Evolutionary conservation across 495 filamentous ascomycete species (phyloP), one percentile per base, ranked within the genome.

Genomic region (Xylaria acuta): DNA sequence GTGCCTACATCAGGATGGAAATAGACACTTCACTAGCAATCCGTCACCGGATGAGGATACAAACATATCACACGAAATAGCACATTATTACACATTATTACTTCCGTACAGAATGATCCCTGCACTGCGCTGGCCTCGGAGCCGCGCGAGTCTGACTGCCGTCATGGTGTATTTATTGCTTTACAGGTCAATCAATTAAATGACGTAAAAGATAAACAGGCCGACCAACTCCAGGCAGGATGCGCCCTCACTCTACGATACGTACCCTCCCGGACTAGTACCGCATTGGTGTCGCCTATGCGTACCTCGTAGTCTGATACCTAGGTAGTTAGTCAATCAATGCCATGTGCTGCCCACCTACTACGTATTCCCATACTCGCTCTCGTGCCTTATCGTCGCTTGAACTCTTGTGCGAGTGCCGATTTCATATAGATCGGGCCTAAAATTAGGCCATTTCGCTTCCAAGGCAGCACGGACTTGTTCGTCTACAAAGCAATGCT

Each of bases 21-120:
- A 78, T 79, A 79, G 76, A 79, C 47, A 76, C 74, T 76, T 75
- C 69, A 77, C 74, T 73, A 72, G 75, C 73, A 76, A 78, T 79
- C 77, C 76, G 77, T 76, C 77, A 69, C 77, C 77, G 77, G 77
- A 79, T 79, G 72, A 73, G 64, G 74, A 73, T 72, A 75, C 67
- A 75, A 64, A 77, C 58, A 75, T 58, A 73, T 74, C 63, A 77
- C 71, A 75, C 54, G 67, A 79, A 78, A 75, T 73, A 74, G 64
- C 69, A 73, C 53, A 68, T 72, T 45, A 54, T 51, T 34, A 64
- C 69, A 73, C 53, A 68, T 72, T 45, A 54, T 51, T 34, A 64
- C 63, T 36, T 43, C 41, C 67, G 67, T 53, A 51, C 63, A 49
- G 41, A 22, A 63, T 70, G 58, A 38, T 40, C 34, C 54, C 58